These are phyloP conservation scores for Quercus variabilis DNA, from an alignment of 306 rosid species.

Conservation along the genomic window DNA sequence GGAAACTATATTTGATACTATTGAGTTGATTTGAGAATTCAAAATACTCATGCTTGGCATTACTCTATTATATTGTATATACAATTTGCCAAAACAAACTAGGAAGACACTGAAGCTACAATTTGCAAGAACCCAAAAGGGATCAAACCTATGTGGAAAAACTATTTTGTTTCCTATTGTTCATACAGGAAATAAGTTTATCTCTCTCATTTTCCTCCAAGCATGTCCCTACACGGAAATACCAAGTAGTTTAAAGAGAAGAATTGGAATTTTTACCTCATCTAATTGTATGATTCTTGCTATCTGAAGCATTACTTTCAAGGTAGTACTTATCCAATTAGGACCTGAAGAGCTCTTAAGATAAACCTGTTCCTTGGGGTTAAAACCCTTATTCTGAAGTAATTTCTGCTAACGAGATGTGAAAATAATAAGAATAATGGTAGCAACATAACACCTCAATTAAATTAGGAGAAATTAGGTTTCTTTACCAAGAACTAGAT, in stretches of 20 bases:
- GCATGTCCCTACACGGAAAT: conserved; percentile 3
- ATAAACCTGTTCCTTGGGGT: conserved; percentile 47
- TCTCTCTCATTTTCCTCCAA: not conserved
- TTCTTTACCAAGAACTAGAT: not conserved
- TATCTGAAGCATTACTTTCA: conserved; percentile 55
- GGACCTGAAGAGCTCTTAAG: conserved; percentile 32
- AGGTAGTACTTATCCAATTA: conserved; percentile 32
- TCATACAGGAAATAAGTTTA: not conserved
- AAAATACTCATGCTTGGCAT: too few species aligned
- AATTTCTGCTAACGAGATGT: conserved; percentile 44
- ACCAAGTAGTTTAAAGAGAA: conserved; percentile 16
- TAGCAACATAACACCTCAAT: conserved; percentile 18
- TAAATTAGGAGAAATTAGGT: not conserved
- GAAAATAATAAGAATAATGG: conserved; percentile 13
- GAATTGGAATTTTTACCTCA: conserved; percentile 55
- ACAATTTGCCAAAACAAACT: conserved; percentile 1
- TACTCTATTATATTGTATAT: too few species aligned
- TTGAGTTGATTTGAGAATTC: too few species aligned
- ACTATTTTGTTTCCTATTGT: not conserved
- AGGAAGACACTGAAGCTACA: conserved; percentile 2
- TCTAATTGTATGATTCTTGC: conserved; percentile 62
- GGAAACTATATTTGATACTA: too few species aligned
- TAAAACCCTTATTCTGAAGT: conserved; percentile 55
- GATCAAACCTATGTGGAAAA: not conserved
- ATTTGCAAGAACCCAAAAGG: not conserved